phyloP scores from a whole-genome alignment of 768 basidiomycete species.

The Boletus huronensis region DNA sequence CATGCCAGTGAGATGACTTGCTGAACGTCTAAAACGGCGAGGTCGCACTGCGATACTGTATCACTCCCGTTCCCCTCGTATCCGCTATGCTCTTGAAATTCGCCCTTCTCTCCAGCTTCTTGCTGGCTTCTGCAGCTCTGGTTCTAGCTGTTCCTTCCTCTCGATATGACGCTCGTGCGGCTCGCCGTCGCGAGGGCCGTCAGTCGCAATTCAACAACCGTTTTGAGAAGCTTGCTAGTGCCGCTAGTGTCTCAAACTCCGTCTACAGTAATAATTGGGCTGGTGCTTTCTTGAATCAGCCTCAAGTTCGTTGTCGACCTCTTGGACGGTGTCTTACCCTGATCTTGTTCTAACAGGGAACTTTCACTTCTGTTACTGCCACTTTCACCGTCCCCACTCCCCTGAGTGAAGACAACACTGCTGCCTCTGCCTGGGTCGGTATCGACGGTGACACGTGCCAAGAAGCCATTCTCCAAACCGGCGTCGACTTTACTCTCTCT shows the following conservation, averaged over 20 bases:
- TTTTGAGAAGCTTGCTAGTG: neutral
- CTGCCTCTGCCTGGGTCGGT: conserved; percentile 2
- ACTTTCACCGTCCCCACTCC: neutral
- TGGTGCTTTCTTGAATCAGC: neutral
- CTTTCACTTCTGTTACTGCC: neutral
- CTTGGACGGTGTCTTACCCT: neutral
- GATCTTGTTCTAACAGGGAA: neutral
- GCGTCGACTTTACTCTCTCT: too few relatives aligned
- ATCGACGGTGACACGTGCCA: conserved; percentile 5
- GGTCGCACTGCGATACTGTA: too few relatives aligned
- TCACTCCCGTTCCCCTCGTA: too few relatives aligned
- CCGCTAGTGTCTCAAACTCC: neutral
- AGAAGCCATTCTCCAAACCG: neutral
- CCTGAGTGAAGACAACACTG: neutral
- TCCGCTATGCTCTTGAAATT: too few relatives aligned
- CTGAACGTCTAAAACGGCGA: too few relatives aligned
- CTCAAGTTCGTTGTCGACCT: neutral
- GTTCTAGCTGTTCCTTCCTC: too few relatives aligned
- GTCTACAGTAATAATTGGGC: neutral
- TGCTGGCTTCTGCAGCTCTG: too few relatives aligned
- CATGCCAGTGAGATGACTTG: too few relatives aligned
- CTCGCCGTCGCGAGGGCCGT: neutral
- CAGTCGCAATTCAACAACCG: neutral
- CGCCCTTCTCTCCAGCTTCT: too few relatives aligned
- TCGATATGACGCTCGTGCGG: too few relatives aligned